These are phyloP conservation scores for Coix lacrymajobi DNA, from an alignment of 176 grass and related monocot species.

Conservation along the genomic window DNA sequence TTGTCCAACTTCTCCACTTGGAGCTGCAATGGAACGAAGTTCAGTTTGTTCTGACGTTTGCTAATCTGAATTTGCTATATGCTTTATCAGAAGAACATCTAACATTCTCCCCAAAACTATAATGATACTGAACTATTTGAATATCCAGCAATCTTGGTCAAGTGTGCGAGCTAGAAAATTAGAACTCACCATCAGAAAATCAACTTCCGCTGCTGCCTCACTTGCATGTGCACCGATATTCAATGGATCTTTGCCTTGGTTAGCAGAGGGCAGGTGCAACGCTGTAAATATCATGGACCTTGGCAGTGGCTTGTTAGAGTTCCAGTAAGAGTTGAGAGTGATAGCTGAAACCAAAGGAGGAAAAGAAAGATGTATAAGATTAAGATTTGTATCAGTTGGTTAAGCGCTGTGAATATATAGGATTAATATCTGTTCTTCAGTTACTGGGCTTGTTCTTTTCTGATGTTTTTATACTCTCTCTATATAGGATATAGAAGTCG, in stretches of 20 bases:
- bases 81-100: not conserved
- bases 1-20: not conserved
- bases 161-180: not conserved
- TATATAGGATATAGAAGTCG: too few species aligned
- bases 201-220: not conserved
- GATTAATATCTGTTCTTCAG: not conserved
- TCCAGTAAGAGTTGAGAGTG: not conserved
- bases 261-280: not conserved
- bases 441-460: not conserved
- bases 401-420: too few species aligned
- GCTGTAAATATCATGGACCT: not conserved
- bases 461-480: not conserved
- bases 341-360: not conserved
- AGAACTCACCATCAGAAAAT: not conserved
- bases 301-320: not conserved
- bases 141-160: not conserved
- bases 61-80: not conserved
- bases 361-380: not conserved
- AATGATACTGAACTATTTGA: not conserved
- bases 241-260: not conserved
- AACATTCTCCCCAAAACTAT: not conserved
- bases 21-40: slow-evolving; percentile 12
- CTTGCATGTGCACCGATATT: not conserved
- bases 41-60: not conserved
- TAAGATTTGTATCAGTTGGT: not conserved